Base-by-base conservation (phyloP, 2,329 filamentous ascomycete genomes). In the Capronia americana region DNA sequence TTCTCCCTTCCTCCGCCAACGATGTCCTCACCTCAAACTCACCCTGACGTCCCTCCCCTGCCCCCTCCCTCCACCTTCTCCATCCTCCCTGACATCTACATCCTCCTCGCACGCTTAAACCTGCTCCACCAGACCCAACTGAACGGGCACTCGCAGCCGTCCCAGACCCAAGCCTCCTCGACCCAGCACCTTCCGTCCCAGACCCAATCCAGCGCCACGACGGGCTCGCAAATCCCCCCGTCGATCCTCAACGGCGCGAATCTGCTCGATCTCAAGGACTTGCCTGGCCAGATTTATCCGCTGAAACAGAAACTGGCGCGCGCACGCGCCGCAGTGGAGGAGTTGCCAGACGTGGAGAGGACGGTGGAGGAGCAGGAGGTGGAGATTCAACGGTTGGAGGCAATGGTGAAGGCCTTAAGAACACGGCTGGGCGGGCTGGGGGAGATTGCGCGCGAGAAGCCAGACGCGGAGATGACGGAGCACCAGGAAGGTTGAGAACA, bases 11-110 rank as follows among this genome's bases (percentile, higher is more conserved):
- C 11, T 51, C 48, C 20, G 5, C 28, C 30, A 6, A 51, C 28
- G 3, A 69, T 67, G 69, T 55, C 69, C 14, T 69, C 69, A 34
- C 34, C 65, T 14, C 30, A 23, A 12, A 41, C 62, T 23, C 64
- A 69, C 53, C 62, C 67, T 3, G 66, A 70, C 55, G 58, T 70
- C 17, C 68, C 68, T 38, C 80, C 86, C 2, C 87, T 90, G 63
- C 90, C 95, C 69, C 86, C 91, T 57, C 91, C 93, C 30, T 90
- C 93, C 78, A 88, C 88, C 57, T 92, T 97, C 80, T 93, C 97
- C 81, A 87, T 92, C 72, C 86, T 96, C 61, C 92, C 93, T 28
- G 88, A 93, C 74, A 87, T 97, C 61, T 89, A 92, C 74, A 85
- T 88, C 66, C 87, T 96, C 71, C 87, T 97, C 68, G 84, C 88